Evolutionary conservation across 2,329 filamentous ascomycete genomes (phyloP).

Genomic region (Colletotrichum orchidophilum): DNA sequence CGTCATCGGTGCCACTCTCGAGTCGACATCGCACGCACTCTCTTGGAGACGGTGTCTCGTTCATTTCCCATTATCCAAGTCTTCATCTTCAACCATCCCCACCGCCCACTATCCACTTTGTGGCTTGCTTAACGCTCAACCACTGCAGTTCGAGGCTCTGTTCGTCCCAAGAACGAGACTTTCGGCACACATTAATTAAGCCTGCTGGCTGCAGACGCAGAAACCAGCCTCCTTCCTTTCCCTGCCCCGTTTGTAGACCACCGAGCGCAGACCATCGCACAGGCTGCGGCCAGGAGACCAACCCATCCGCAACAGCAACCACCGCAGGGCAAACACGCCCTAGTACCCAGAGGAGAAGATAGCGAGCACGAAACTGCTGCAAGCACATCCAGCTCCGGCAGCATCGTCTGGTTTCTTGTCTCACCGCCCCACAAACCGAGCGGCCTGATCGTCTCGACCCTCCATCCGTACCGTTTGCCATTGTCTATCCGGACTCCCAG

Average conservation of each 20-base stretch:
- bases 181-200: conserved; percentile 10
- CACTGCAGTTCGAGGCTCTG: conserved; percentile 18
- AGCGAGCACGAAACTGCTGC: conserved; percentile 20
- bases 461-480: not conserved
- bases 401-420: conserved; percentile 24
- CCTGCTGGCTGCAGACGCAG: conserved; percentile 23
- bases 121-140: conserved; percentile 12
- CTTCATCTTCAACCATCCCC: not conserved
- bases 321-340: conserved; percentile 27
- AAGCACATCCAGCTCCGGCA: conserved; percentile 20
- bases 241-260: conserved; percentile 41
- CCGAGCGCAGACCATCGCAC: conserved; percentile 19
- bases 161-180: conserved; percentile 29
- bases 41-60: conserved; percentile 2
- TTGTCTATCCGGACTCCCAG: conserved; percentile 12
- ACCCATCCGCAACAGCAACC: conserved; percentile 14
- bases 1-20: not conserved
- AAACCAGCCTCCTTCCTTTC: conserved; percentile 32
- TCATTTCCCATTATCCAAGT: not conserved
- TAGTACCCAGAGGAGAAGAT: conserved; percentile 6
- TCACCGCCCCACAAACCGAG: conserved; percentile 22
- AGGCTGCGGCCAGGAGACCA: conserved; percentile 12
- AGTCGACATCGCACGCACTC: not conserved
- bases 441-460: not conserved
- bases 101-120: not conserved